Evolutionary conservation across 148 eudicot species (phyloP).

Genomic region (Hydrangea macrophylla): DNA sequence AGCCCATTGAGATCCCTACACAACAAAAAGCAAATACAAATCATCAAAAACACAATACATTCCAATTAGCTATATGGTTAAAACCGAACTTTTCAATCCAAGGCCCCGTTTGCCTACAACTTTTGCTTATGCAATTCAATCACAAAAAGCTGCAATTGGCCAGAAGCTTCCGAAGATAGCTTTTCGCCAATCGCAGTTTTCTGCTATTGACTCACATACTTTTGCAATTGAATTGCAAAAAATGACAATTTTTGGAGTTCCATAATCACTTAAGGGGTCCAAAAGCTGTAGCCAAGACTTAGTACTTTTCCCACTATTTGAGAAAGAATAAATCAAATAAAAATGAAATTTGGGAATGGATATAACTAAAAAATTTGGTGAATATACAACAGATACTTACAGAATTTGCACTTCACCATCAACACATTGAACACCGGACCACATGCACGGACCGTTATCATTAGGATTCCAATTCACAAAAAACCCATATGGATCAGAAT

Average conservation of each 20-base stretch:
- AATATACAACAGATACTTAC: conserved; percentile 55
- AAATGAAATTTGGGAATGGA: conserved; percentile 1
- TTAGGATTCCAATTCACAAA: conserved; percentile 69
- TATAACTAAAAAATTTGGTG: not conserved
- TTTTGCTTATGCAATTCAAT: no score
- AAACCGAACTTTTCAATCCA: not conserved
- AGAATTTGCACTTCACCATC: conserved; percentile 69
- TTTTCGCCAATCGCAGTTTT: no score
- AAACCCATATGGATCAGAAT: conserved; percentile 57
- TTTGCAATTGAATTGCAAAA: no score
- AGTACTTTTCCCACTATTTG: not conserved
- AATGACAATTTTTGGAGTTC: no score
- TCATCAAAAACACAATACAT: not conserved
- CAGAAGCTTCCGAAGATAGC: no score
- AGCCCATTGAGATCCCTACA: conserved; percentile 20
- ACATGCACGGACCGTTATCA: conserved; percentile 65
- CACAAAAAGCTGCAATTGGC: no score
- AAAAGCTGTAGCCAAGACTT: not conserved
- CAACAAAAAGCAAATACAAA: not conserved
- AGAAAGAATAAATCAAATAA: conserved; percentile 1
- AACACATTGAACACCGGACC: conserved; percentile 71
- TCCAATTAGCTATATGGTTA: not conserved
- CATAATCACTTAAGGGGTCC: no score
- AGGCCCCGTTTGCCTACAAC: not conserved
- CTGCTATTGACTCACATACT: no score